Base-by-base conservation (phyloP, 2,329 filamentous ascomycete species). In the Aspergillus sp. region DNA sequence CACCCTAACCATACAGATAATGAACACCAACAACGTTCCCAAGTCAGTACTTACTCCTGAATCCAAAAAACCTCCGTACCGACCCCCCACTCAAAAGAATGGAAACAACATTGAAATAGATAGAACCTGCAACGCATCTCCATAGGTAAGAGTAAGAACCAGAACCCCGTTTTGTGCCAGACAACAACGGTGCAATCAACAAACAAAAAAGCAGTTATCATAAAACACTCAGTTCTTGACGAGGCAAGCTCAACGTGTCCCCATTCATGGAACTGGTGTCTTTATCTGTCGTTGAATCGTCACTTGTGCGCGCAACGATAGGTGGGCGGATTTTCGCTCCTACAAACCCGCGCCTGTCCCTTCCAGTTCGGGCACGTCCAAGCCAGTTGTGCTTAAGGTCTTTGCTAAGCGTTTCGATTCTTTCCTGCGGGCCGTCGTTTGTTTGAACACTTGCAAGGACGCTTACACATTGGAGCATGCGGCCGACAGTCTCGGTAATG, bases 381-480 rank as follows among this genome's bases (percentile, higher is more conserved):
- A 99, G 82, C 95, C 95, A 99, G 74, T 99, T 99, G 67, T 97
- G 86, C 76, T 98, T 99, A 60, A 99, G 79, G 66, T 95, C 87
- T 69, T 91, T 89, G 56, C 89, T 91, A 61, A 99, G 78, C 68
- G 93, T 85, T 60, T 93, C 89, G 68, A 98, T 89, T 74, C 89
- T 91, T 56, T 83, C 83, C 70, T 93, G 90, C 1, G 85, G 83
- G 38, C 89, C 86, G 62, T 96, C 91, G 9, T 84, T 84, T 1
- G 82, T 85, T 68, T 85, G 88, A 12, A 96, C 84, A 60, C 87
- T 88, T 3, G 91, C 90, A 20, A 99, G 80, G 7, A 99, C 92
- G 71, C 89, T 93, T 74, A 98, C 89, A 74, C 95, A 99, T 78
- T 99, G 95, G 62, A 99, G 80, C 91, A 99, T 96, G 50, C 93